Evolutionary conservation across 2,329 filamentous ascomycete genomes (phyloP).

Genomic region (Dryadomyces quercus-mongolicae): DNA sequence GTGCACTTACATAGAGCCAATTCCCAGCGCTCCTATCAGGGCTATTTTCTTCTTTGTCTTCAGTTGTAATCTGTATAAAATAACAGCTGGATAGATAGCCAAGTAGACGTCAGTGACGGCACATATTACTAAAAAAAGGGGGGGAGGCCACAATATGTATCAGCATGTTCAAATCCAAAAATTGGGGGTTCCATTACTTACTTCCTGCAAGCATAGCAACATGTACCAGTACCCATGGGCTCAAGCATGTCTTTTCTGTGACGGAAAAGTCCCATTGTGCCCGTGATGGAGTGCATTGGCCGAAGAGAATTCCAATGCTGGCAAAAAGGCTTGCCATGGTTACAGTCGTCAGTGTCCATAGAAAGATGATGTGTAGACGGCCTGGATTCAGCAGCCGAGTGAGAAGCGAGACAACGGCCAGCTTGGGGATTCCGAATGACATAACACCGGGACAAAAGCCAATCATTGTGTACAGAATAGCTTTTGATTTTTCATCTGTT

Average conservation of each 20-base stretch:
- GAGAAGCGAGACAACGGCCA: constrained; percentile 27
- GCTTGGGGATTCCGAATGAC: constrained; percentile 28
- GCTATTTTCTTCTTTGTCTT: constrained; percentile 27
- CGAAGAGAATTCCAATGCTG: background rate
- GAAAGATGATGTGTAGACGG: constrained; percentile 18
- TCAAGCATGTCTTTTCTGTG: constrained; percentile 21
- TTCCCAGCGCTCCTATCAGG: constrained; percentile 23
- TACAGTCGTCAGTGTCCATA: constrained; percentile 23
- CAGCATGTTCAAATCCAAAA: accelerated
- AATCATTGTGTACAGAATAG: constrained; percentile 23
- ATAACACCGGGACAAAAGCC: constrained; percentile 25
- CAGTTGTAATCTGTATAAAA: constrained; percentile 25
- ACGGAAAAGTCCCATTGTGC: constrained; percentile 26
- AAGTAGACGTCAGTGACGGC: constrained; percentile 27
- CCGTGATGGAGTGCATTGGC: background rate
- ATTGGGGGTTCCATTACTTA: constrained; percentile 15
- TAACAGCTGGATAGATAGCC: constrained; percentile 25
- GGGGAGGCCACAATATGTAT: background rate
- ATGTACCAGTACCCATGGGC: constrained; percentile 22
- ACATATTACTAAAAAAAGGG: constrained; percentile 16
- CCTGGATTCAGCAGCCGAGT: constrained; percentile 25
- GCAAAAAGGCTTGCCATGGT: constrained; percentile 17
- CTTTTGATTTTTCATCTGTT: constrained; percentile 16
- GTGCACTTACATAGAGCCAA: constrained; percentile 23
- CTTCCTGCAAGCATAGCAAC: constrained; percentile 27